phyloP scores from a whole-genome alignment of 306 rosid genomes.

The Cucumis hystrix region DNA sequence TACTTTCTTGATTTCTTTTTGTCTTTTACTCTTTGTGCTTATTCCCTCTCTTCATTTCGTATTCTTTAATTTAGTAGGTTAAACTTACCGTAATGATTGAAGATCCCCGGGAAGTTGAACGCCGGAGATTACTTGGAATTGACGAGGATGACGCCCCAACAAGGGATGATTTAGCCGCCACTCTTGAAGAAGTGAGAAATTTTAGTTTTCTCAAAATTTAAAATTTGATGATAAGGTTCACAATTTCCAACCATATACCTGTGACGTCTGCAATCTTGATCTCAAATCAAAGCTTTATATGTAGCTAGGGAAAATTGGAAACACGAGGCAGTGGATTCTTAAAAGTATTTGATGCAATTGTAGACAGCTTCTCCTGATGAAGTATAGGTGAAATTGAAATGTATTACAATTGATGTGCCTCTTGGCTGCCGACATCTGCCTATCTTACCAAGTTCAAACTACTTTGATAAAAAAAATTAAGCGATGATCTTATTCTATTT shows the following conservation, averaged over 20 bases:
- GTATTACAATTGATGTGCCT: not conserved
- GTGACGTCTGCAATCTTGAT: not conserved
- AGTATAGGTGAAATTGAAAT: not conserved
- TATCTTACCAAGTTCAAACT: not conserved
- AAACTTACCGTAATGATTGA: conserved; percentile 83
- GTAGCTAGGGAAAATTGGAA: not conserved
- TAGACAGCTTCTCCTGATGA: not conserved
- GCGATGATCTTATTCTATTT: not conserved
- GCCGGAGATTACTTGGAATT: conserved; percentile 78
- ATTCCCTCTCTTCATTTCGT: not conserved
- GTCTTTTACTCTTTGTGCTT: not conserved
- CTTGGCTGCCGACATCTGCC: not conserved
- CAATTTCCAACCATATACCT: not conserved
- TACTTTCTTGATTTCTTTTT: not conserved
- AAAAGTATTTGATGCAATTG: not conserved
- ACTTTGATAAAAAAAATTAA: not conserved
- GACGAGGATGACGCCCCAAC: conserved; percentile 73
- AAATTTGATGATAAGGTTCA: not conserved
- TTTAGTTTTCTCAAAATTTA: not conserved
- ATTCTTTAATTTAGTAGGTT: conserved; percentile 28
- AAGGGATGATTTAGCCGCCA: conserved; percentile 65
- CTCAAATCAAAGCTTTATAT: not conserved
- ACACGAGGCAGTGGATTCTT: not conserved
- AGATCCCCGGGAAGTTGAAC: conserved; percentile 88
- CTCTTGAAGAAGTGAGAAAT: conserved; percentile 63